Conservation (phyloP, 176 grass and related monocot genomes). For the Triticum aestivum region IWGSC_CS_RefSeq_v2.1 NC_057799.1:120188060-120188559, state of each 20-base stretch:
- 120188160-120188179: neutral
- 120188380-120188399: neutral
- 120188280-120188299: neutral
- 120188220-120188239: neutral
- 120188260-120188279: neutral
- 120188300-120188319: neutral
- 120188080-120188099: constrained; percentile 8
- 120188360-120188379: constrained; percentile 10
- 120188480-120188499: too few relatives aligned
- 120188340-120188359: neutral
- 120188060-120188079: neutral
- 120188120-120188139: neutral
- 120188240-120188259: neutral
- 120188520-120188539: too few relatives aligned
- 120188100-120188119: neutral
- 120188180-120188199: neutral
- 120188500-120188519: too few relatives aligned
- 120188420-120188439: neutral
- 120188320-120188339: neutral
- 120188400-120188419: neutral
- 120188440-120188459: neutral
- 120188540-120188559: too few relatives aligned
- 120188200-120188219: constrained; percentile 17
- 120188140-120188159: neutral
- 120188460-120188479: too few relatives aligned